Evolutionary conservation across 2,329 filamentous ascomycete species (phyloP).

Genomic region (Aspergillus thermomutatus): DNA sequence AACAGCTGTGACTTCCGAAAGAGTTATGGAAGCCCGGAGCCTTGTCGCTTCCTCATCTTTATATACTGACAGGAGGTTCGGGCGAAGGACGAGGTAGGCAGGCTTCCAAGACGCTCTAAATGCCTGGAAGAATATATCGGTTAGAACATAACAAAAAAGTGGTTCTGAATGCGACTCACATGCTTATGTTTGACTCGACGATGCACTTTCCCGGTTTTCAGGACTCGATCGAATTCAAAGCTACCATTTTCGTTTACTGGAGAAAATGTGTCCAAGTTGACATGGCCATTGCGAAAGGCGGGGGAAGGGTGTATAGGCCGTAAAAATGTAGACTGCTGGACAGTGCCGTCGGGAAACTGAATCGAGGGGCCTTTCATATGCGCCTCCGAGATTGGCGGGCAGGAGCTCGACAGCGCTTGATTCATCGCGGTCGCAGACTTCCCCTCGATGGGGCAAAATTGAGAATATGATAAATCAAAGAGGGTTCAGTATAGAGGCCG

Average conservation of each 20-base stretch:
- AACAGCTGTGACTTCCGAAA: conserved; percentile 88
- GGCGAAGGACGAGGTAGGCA: conserved; percentile 83
- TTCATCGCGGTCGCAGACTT: conserved; percentile 18
- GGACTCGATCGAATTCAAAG: conserved; percentile 90
- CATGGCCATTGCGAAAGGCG: conserved; percentile 42
- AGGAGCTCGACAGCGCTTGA: conserved; percentile 17
- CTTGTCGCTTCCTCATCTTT: conserved; percentile 87
- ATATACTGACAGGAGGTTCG: conserved; percentile 88
- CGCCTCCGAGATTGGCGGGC: conserved; percentile 22
- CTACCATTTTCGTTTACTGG: conserved; percentile 92
- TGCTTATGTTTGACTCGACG: conserved; percentile 94
- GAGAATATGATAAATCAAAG: background rate
- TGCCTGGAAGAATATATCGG: conserved; percentile 22
- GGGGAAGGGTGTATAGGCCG: conserved; percentile 17
- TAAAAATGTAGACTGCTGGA: conserved; percentile 20
- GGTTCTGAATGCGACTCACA: conserved; percentile 47
- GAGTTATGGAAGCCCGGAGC: conserved; percentile 79
- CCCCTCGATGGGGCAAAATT: background rate
- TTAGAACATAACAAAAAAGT: background rate
- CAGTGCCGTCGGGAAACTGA: conserved; percentile 23
- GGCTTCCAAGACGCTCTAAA: conserved; percentile 78
- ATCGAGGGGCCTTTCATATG: conserved; percentile 23
- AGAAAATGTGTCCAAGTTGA: conserved; percentile 65
- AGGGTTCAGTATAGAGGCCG: background rate
- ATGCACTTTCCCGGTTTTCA: conserved; percentile 82